These are phyloP conservation scores for Vitis rupestris DNA, from an alignment of 164 flowering plant genomes.

Conservation along the genomic window DNA sequence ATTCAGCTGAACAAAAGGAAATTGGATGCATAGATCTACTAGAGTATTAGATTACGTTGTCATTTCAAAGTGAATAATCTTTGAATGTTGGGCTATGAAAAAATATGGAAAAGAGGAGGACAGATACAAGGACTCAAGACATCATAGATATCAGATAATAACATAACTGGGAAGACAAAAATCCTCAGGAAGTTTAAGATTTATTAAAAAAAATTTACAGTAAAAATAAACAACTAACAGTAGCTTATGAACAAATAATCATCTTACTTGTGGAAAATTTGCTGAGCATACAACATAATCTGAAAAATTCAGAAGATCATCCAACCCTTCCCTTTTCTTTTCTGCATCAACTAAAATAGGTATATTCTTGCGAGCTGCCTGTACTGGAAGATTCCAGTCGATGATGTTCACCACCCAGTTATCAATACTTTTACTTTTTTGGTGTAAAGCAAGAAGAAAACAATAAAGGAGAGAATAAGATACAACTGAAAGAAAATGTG, in stretches of 20 bases:
- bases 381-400: constrained; percentile 38
- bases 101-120: no score
- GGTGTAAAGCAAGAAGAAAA: not conserved
- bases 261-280: constrained; percentile 79
- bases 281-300: constrained; percentile 77
- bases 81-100: no score
- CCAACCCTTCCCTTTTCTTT: constrained; percentile 79
- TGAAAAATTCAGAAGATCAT: constrained; percentile 65
- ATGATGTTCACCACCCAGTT: constrained; percentile 12
- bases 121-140: no score
- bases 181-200: no score
- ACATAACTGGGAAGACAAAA: no score
- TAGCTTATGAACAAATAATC: not conserved
- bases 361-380: constrained; percentile 69
- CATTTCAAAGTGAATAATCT: no score
- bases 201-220: not conserved
- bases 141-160: no score
- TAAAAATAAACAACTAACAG: not conserved
- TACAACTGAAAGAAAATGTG: not conserved
- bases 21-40: no score
- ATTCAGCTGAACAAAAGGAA: no score
- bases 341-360: constrained; percentile 88
- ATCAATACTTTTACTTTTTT: not conserved
- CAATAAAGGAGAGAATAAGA: not conserved
- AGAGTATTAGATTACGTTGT: no score